Evolutionary conservation across 2,329 filamentous ascomycete genomes (phyloP).

Genomic region (Penicillium expansum): DNA sequence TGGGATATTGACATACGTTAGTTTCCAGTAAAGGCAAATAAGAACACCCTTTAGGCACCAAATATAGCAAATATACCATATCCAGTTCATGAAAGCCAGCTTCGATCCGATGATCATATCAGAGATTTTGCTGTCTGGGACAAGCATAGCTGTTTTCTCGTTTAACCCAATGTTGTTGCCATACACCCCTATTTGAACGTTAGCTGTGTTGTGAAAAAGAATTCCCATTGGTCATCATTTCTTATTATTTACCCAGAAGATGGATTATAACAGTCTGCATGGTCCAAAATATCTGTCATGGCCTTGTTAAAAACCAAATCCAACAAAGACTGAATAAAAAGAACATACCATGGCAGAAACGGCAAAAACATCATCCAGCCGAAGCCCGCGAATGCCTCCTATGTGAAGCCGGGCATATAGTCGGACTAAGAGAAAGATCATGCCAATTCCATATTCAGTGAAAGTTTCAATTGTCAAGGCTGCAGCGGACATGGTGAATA

Average conservation of each 20-base stretch:
- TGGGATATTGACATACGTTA: slow-evolving; percentile 20
- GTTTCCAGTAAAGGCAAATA: slow-evolving; percentile 31
- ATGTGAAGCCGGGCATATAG: slow-evolving; percentile 10
- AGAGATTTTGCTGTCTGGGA: slow-evolving; percentile 25
- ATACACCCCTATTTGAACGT: too few relatives aligned
- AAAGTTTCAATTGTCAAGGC: slow-evolving; percentile 14
- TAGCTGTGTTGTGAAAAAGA: too few relatives aligned
- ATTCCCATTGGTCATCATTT: too few relatives aligned
- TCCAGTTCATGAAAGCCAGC: slow-evolving; percentile 34
- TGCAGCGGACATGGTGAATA: slow-evolving; percentile 7
- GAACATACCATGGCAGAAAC: slow-evolving; percentile 16
- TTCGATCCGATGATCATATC: slow-evolving; percentile 30
- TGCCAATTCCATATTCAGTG: slow-evolving; percentile 22
- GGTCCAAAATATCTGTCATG: slow-evolving; percentile 14
- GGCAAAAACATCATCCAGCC: slow-evolving; percentile 19
- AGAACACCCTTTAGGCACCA: slow-evolving; percentile 36
- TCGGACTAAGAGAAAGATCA: slow-evolving; percentile 12
- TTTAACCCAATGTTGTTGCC: slow-evolving; percentile 32
- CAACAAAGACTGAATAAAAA: background rate
- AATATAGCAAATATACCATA: slow-evolving; percentile 35
- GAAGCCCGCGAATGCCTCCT: slow-evolving; percentile 13
- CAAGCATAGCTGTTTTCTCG: slow-evolving; percentile 23
- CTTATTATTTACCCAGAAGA: slow-evolving; percentile 1
- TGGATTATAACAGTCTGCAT: slow-evolving; percentile 15
- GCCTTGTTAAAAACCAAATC: too few relatives aligned